Base-by-base conservation (phyloP, 352 stramenopile genomes). In the Sclerospora graminicola region DNA sequence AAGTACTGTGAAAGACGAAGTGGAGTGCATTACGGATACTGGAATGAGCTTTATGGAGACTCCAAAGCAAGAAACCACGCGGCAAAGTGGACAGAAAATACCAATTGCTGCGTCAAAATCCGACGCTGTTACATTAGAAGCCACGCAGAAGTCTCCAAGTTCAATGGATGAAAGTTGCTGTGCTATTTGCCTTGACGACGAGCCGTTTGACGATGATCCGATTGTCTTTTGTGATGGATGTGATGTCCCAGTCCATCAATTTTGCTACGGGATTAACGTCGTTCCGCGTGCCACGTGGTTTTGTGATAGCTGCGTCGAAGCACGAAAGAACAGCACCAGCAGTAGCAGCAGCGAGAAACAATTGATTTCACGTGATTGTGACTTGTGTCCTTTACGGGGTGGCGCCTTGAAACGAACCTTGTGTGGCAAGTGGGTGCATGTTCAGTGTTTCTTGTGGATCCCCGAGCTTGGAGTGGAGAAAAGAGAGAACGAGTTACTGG, bases 181-280 rank as follows among this genome's bases (percentile, higher is more conserved):
- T 48, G 63, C 76, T 0, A 54, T 96, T 41, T 96, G 86, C 51
- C 60, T 66, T 4, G 77, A 92, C 27, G 63, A 66, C 24, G 79
- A 95, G 40, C 85, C 74, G 3, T 86, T 74, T 40, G 82, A 92
- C n/a, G 76, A 89, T 29, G 87, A 96, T 44, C 71, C 69, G 30
- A 95, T 96, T 38, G 65, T 96, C 2, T 94, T 91, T 52, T 96
- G 86, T 38, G 86, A 94, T 36, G 81, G 81, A 4, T 96, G 86
- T 40, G 66, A 94, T 48, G 60, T 89, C 14, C 64, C 72, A 3
- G 80, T 95, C 2, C 86, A 96, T 57, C 84, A 96, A 53, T 83
- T 82, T 45, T 96, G 86, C 60, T 96, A 95, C 39, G 82, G 80
- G 4, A 70, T 96, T 8, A 54, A 54, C 5, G 13, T 41, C 2